Conservation (phyloP, 345 rosid species). For the Cardamine resedifolia region DNA sequence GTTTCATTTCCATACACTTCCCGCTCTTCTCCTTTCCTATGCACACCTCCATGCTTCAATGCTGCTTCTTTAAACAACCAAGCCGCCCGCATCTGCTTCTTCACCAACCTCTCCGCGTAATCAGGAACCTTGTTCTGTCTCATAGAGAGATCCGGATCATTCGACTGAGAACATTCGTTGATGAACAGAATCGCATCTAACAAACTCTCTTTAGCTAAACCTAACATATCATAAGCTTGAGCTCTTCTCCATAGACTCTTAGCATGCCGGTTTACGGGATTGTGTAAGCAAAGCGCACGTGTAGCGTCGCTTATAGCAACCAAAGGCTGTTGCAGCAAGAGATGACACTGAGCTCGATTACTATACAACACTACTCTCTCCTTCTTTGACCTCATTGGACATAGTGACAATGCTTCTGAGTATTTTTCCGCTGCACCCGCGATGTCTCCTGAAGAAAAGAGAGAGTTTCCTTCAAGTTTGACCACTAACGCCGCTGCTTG, state of each 20-base stretch:
- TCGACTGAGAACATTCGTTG: conserved; percentile 95
- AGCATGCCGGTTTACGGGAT: conserved; percentile 87
- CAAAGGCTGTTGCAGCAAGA: conserved; percentile 86
- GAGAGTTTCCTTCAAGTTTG: conserved; percentile 97
- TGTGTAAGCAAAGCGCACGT: conserved; percentile 81
- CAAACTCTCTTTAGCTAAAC: conserved; percentile 91
- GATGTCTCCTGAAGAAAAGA: conserved; percentile 92
- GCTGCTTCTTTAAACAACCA: conserved; percentile 98
- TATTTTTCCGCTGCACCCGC: conserved; percentile 86
- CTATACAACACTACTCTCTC: conserved; percentile 96
- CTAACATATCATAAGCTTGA: conserved; percentile 95
- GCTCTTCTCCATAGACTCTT: conserved; percentile 99
- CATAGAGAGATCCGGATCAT: conserved; percentile 86
- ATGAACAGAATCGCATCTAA: conserved; percentile 96
- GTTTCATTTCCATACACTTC: conserved; percentile 70
- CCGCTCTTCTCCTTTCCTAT: conserved; percentile 63
- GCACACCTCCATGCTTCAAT: conserved; percentile 84
- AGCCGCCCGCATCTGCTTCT: conserved; percentile 98
- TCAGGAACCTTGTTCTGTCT: conserved; percentile 98
- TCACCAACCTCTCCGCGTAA: conserved; percentile 93
- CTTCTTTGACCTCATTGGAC: conserved; percentile 94
- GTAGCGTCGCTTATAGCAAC: conserved; percentile 96
- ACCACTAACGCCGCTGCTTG: conserved; percentile 94
- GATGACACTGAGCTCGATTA: conserved; percentile 95
- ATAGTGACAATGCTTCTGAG: conserved; percentile 85